Base-by-base conservation (phyloP, 148 eudicot genomes). In the Pharnaceum exiguum region DNA sequence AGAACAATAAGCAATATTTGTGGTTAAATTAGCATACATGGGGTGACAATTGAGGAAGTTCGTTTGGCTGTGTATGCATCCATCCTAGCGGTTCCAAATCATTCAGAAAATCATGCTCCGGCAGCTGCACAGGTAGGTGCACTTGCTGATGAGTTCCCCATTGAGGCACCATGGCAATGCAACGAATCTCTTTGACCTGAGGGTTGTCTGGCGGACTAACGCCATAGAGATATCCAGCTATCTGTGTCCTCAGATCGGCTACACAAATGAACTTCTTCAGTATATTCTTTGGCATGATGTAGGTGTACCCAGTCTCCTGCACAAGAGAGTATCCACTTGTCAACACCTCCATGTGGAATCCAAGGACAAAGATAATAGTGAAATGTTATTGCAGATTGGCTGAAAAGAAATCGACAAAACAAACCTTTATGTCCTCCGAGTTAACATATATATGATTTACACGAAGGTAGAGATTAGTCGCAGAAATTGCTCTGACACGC, bases 401-500 rank as follows among this genome's bases (percentile, higher is more conserved):
- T 15, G 19, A 31, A 39, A 24, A 29, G 40, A 12, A 47, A 11
- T 27, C 10, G 17, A 35, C 7, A 46, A 55, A 27, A 42, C 69
- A n/a, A 59, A 91, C 97, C 96, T 94, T 94, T 44, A 89, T 94
- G 71, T 94, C 99, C 73, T 94, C 99, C 5, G 99, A 94, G 69
- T 89, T 94, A 12, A 94, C 99, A 59, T 94, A 94, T 29, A 94
- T 94, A 67, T 94, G 99, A 72, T 94, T 89, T 44, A 94, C 99
- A 37, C 99, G 87, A 43, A 94, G 95, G 72, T 94, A 85, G 49
- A 94, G 96, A 67, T 94, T 94, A 46, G 99, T 94, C 7, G 99
- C 99, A 59, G 99, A 94, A 46, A 94, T 94, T 46, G 96, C 99
- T 71, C 99, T 77, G 63, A 94, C 99, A 80, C 96, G 95, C 99